Evolutionary conservation across 352 stramenopile species (phyloP), one percentile per base, ranked within the genome.

Genomic region (Globisporangium mamillatum): DNA sequence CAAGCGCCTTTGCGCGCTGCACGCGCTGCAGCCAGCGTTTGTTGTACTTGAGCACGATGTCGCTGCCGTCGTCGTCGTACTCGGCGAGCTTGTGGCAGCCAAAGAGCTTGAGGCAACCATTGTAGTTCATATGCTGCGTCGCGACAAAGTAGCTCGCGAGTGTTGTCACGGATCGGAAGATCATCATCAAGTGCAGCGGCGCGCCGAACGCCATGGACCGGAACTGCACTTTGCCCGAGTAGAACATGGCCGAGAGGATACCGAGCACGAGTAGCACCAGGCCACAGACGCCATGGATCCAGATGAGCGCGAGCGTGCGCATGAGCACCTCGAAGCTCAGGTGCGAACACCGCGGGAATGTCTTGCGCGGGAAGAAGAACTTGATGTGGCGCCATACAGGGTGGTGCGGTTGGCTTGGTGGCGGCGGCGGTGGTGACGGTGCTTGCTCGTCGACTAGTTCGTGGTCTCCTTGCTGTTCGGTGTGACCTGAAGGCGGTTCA

Each of bases 281-380:
- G n/a, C 82, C 83, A 57, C 76, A 82, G n/a, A 92, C 16, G 0
- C 84, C 69, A 41, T 94, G 84, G 54, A 94, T 79, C 84, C 84
- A 94, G 25, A 90, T 72, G 6, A 94, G 66, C 16, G 82, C 74
- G 2, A 94, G 63, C 24, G 89, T 79, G 29, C 86, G 84, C 60
- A 91, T 83, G 44, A 94, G 70, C 54, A 92, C 80, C 69, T 91
- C 84, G 50, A 89, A 79, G 71, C 83, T 92, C 53, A 94, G 67
- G 22, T 89, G 64, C 4, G 72, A 74, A 20, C 77, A 77, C n/a
- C 72, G 78, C 0, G 86, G 86, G 12, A 91, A 61, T 20, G 82
- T 92, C 60, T 89, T 90, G 58, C 84, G 79, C 0, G 86, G 86
- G 59, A 92, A 91, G 56, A 92, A 77, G 62, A 80, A 89, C 52